These are phyloP conservation scores for Xylariaceae sp. DNA, from an alignment of 2,329 filamentous ascomycete species.

Conservation along the genomic window DNA sequence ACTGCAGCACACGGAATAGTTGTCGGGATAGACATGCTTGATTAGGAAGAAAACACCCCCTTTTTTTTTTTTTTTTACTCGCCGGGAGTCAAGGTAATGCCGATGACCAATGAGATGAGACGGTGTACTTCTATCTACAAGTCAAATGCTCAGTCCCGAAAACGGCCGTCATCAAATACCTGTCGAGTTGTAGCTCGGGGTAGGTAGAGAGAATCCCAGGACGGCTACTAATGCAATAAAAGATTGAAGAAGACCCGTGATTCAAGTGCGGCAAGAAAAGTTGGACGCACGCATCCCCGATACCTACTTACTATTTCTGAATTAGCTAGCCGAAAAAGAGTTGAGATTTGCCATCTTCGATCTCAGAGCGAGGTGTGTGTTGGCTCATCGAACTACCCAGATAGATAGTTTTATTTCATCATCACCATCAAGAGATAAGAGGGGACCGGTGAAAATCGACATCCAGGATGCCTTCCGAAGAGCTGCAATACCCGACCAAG, in stretches of 20 bases:
- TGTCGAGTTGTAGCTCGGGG: not conserved
- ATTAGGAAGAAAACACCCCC: conserved; percentile 5
- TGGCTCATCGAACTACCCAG: not conserved
- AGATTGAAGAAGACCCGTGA: not conserved
- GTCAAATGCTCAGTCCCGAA: not conserved
- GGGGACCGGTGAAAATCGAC: not conserved
- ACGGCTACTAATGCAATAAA: too few relatives aligned
- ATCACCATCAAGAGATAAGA: not conserved
- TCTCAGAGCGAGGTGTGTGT: not conserved
- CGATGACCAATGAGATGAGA: conserved; percentile 3
- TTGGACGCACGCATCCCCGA: not conserved
- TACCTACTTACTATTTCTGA: not conserved
- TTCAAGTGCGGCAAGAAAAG: not conserved
- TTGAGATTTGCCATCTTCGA: not conserved
- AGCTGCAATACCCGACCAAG: conserved; percentile 58
- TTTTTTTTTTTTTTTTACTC: not conserved
- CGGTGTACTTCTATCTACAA: not conserved
- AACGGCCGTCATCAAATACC: not conserved
- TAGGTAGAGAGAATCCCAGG: not conserved
- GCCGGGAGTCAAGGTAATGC: conserved; percentile 6
- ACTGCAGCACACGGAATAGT: not conserved
- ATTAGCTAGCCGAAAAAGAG: not conserved
- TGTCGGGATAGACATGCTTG: conserved; percentile 27
- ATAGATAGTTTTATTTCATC: not conserved
- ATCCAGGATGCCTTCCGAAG: conserved; percentile 37